Evolutionary conservation across 306 rosid species (phyloP).

Genomic region (Trifolium fragiferum): DNA sequence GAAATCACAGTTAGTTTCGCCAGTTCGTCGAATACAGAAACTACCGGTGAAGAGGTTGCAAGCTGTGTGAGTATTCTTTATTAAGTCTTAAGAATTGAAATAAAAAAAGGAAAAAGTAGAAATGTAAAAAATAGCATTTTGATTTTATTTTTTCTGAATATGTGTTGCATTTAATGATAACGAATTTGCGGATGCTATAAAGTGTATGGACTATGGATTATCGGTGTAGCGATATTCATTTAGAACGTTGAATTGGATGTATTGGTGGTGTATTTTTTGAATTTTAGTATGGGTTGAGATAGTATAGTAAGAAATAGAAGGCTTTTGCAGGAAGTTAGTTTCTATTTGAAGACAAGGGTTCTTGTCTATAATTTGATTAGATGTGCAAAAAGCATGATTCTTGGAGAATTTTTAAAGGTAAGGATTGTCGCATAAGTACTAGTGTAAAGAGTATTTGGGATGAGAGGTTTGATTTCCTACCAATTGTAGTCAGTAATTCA

Average conservation of each 20-base stretch:
- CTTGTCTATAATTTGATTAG: slow-evolving; percentile 20
- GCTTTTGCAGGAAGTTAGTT: slow-evolving; percentile 15
- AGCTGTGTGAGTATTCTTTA: slow-evolving; percentile 50
- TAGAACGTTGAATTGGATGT: slow-evolving; percentile 31
- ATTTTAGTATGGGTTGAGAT: not conserved
- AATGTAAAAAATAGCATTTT: slow-evolving; percentile 3
- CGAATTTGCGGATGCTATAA: not conserved
- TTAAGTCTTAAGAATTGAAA: not conserved
- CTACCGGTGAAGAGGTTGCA: slow-evolving; percentile 45
- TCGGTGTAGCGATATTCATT: not conserved
- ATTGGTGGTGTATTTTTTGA: not conserved
- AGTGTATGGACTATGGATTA: too few species aligned
- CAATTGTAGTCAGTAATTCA: slow-evolving; percentile 15
- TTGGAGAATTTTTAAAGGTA: slow-evolving; percentile 4
- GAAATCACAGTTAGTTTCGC: slow-evolving; percentile 43
- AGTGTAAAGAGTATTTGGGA: not conserved
- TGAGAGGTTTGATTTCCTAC: not conserved
- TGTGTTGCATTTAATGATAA: not conserved
- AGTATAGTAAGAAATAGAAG: not conserved
- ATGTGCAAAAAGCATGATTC: slow-evolving; percentile 13
- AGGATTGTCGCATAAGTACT: slow-evolving; percentile 20
- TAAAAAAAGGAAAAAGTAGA: not conserved
- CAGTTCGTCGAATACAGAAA: slow-evolving; percentile 51
- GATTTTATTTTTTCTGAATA: not conserved
- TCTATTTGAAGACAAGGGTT: slow-evolving; percentile 18